Conservation (phyloP, 306 rosid species). For the Cercis canadensis region DNA sequence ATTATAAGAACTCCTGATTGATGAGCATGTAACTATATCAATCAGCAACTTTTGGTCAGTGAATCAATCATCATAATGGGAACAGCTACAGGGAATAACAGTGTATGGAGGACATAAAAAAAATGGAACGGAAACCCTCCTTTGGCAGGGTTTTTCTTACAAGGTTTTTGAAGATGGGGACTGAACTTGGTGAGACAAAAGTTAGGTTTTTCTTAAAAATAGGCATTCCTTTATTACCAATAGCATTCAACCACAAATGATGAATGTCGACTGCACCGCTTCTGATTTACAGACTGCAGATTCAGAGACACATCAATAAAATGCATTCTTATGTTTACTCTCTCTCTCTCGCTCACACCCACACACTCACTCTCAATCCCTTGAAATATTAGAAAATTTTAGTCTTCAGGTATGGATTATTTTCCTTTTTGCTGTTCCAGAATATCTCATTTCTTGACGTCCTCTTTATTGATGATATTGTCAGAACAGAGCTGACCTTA, state of each 20-base stretch:
- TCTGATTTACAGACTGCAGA: not conserved
- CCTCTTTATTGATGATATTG: slow-evolving; percentile 19
- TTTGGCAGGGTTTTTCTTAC: not conserved
- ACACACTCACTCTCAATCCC: too few species aligned
- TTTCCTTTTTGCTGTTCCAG: slow-evolving; percentile 11
- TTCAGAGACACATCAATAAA: not conserved
- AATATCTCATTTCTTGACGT: slow-evolving; percentile 4
- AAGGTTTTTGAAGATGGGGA: not conserved
- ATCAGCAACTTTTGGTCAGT: not conserved
- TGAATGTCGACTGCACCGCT: not conserved
- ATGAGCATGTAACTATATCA: slow-evolving; percentile 1
- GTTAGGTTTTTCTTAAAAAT: not conserved
- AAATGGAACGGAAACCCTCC: not conserved
- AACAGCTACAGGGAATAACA: not conserved
- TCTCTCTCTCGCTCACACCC: not conserved
- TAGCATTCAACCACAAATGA: not conserved
- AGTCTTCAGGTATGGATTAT: not conserved
- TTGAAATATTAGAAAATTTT: slow-evolving; percentile 12
- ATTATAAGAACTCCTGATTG: not conserved
- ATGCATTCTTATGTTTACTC: not conserved
- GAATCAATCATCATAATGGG: not conserved
- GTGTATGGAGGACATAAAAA: not conserved
- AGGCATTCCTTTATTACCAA: not conserved
- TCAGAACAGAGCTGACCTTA: slow-evolving; percentile 19
- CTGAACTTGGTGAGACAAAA: not conserved